Conservation (phyloP, 2,329 filamentous ascomycete species). For the Diaporthe destruens region DNA sequence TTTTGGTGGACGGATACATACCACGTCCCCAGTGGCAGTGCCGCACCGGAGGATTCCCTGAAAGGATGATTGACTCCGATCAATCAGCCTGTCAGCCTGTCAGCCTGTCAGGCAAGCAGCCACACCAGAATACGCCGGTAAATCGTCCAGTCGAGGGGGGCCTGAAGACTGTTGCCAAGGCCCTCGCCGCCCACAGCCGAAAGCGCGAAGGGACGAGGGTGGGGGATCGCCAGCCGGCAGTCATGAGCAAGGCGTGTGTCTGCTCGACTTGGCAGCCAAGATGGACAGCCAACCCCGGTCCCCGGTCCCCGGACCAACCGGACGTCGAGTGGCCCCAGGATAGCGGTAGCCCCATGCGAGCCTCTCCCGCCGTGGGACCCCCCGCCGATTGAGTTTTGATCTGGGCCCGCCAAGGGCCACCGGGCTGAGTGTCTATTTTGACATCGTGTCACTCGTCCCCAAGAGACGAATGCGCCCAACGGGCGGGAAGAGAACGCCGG, state of each 20-base stretch:
- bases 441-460: background rate
- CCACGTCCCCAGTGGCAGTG: background rate
- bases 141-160: background rate
- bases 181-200: slow-evolving; percentile 21
- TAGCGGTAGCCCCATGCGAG: slow-evolving; percentile 4
- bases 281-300: background rate
- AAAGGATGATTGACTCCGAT: slow-evolving; percentile 15
- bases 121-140: background rate
- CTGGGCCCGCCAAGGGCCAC: background rate
- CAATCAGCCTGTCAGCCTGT: background rate
- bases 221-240: slow-evolving; percentile 1
- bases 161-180: background rate
- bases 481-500: too few relatives aligned
- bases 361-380: background rate
- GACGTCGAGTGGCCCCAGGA: background rate
- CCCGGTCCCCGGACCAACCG: too few relatives aligned
- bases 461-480: background rate
- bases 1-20: background rate
- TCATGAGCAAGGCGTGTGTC: slow-evolving; percentile 3
- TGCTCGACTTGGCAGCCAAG: too few relatives aligned
- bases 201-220: slow-evolving; percentile 38
- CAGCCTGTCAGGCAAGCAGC: background rate
- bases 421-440: background rate
- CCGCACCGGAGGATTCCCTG: slow-evolving; percentile 8
- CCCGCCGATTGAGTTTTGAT: slow-evolving; percentile 9